Evolutionary conservation across 345 rosid genomes (phyloP).

Genomic region (Balakata baccata): DNA sequence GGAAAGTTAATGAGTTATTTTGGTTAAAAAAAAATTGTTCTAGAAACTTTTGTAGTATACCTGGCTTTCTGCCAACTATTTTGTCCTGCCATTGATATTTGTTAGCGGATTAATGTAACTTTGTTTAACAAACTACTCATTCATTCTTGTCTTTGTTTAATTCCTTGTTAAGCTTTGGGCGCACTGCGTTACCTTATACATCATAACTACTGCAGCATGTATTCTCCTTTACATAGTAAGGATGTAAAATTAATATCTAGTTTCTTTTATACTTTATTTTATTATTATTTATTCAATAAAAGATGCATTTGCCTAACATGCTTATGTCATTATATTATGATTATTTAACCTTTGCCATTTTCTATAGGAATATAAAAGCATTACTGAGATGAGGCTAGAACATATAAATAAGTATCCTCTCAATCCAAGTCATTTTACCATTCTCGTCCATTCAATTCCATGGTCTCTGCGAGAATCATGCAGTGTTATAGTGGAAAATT

Average conservation of each 20-base stretch:
- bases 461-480: slow-evolving; percentile 57
- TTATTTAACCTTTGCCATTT: slow-evolving; percentile 10
- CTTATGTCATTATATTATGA: slow-evolving; percentile 10
- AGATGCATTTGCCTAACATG: not conserved
- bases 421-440: slow-evolving; percentile 74
- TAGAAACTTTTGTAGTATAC: not conserved
- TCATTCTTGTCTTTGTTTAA: slow-evolving; percentile 6
- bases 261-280: slow-evolving; percentile 2
- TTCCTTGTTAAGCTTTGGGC: slow-evolving; percentile 72
- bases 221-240: slow-evolving; percentile 87
- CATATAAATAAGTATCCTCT: slow-evolving; percentile 49
- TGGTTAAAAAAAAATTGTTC: not conserved
- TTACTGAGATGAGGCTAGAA: slow-evolving; percentile 68
- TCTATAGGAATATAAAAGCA: slow-evolving; percentile 69
- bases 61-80: not conserved
- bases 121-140: slow-evolving; percentile 2
- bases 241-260: slow-evolving; percentile 21
- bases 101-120: not conserved
- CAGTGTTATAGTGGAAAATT: slow-evolving; percentile 61
- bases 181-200: slow-evolving; percentile 76
- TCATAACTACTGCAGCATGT: slow-evolving; percentile 67
- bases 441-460: slow-evolving; percentile 86
- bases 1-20: not conserved
- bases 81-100: not conserved
- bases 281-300: not conserved